Percentiles rank a stretch among this genome's conserved stretches.
These are phyloP conservation scores for Penicillium sp. DNA, from an alignment of 2,329 filamentous ascomycete genomes.

Conservation along the genomic window DNA sequence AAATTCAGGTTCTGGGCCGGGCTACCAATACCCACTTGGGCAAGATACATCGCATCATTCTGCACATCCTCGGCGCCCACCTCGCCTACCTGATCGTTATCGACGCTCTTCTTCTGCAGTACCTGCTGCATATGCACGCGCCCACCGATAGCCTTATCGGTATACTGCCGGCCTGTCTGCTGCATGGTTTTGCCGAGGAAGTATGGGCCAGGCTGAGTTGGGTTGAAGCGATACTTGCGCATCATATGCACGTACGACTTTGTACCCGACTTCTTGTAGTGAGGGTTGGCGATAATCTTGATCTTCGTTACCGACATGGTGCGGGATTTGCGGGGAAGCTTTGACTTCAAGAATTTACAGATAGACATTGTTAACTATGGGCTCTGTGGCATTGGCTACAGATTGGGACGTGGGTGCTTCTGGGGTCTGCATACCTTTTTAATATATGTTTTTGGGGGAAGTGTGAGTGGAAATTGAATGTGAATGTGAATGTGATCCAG, in stretches of 20 bases:
- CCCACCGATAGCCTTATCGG: constrained; percentile 50
- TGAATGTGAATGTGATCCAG: not conserved
- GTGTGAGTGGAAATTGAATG: not conserved
- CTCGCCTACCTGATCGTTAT: constrained; percentile 43
- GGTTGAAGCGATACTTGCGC: constrained; percentile 62
- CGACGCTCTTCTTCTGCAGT: constrained; percentile 50
- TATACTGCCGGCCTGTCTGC: constrained; percentile 51
- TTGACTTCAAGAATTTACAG: constrained; percentile 12
- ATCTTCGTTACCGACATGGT: constrained; percentile 47
- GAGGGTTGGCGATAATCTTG: constrained; percentile 56
- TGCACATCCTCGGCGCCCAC: constrained; percentile 64
- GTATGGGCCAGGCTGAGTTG: constrained; percentile 64
- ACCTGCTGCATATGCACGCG: constrained; percentile 48
- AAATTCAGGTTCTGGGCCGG: constrained; percentile 62
- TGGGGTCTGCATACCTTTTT: not conserved
- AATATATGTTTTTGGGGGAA: not conserved
- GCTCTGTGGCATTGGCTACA: not conserved
- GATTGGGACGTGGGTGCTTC: not conserved
- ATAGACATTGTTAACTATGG: constrained; percentile 7
- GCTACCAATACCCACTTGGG: constrained; percentile 63
- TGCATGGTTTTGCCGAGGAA: constrained; percentile 50
- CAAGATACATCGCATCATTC: constrained; percentile 66
- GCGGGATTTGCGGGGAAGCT: constrained; percentile 8
- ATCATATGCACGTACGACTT: constrained; percentile 64
- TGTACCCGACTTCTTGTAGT: constrained; percentile 58